phyloP scores from a whole-genome alignment of 345 rosid species.

The Anastatica hierochuntica region DNA sequence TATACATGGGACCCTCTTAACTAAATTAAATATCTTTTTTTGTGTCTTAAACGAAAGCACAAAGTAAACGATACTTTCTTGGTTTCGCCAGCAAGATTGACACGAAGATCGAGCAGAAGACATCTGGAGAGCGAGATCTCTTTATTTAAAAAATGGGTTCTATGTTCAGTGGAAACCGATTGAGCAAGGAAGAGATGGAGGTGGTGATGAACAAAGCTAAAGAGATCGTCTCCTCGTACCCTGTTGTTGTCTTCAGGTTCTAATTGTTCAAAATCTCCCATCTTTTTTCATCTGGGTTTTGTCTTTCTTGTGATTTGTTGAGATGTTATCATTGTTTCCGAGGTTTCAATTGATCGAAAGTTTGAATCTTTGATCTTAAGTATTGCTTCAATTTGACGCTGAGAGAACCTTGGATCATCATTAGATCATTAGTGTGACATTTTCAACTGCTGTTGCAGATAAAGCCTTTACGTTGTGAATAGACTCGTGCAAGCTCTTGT shows the following conservation, averaged over 20 bases:
- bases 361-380: too few species aligned
- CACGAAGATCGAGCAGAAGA: constrained; percentile 12
- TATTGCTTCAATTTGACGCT: too few species aligned
- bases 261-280: too few species aligned
- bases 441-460: too few species aligned
- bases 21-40: not conserved
- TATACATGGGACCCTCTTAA: too few species aligned
- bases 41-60: not conserved
- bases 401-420: too few species aligned
- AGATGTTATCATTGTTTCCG: not conserved
- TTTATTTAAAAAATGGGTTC: constrained; percentile 24
- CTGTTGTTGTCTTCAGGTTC: constrained; percentile 47
- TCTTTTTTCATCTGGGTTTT: not conserved
- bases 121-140: constrained; percentile 5
- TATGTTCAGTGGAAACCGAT: constrained; percentile 30
- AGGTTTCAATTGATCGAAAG: not conserved
- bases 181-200: constrained; percentile 37
- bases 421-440: too few species aligned
- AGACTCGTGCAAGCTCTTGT: too few species aligned
- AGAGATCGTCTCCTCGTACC: constrained; percentile 46
- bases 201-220: constrained; percentile 41
- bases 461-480: too few species aligned
- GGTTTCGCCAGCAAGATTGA: constrained; percentile 5
- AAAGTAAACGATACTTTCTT: not conserved
- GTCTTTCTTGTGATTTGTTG: not conserved